These are phyloP conservation scores for Saturnispora diversa DNA, from an alignment of 805 yeast genomes.

Conservation along the genomic window DNA sequence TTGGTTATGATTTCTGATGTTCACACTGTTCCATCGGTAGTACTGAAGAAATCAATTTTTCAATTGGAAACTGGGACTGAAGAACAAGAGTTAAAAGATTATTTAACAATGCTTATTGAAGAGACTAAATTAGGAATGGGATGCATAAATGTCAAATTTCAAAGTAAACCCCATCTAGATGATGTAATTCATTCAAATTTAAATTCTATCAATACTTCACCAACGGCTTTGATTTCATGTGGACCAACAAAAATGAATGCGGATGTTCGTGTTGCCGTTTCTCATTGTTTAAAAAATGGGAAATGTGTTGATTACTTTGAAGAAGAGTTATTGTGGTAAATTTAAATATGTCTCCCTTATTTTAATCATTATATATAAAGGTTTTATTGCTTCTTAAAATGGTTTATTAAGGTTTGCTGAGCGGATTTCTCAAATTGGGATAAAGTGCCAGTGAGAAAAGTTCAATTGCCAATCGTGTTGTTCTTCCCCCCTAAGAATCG, in stretches of 20 bases:
- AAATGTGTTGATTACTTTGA: constrained; percentile 31
- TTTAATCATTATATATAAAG: no score
- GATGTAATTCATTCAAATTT: constrained; percentile 19
- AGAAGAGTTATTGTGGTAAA: constrained; percentile 32
- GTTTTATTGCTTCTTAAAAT: no score
- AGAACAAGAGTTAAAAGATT: background rate
- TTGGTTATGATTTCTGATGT: no score
- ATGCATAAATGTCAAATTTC: constrained; percentile 21
- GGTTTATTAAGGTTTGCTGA: no score
- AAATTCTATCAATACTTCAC: constrained; percentile 9
- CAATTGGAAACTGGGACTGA: background rate
- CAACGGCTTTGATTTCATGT: constrained; percentile 31
- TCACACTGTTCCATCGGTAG: no score
- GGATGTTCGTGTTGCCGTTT: constrained; percentile 29
- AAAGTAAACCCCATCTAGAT: constrained; percentile 22
- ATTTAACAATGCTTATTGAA: constrained; percentile 5
- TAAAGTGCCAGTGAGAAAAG: no score
- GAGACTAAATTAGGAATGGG: constrained; percentile 14
- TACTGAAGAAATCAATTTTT: no score
- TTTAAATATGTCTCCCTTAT: no score
- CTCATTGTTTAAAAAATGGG: constrained; percentile 22
- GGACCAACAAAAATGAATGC: constrained; percentile 31
- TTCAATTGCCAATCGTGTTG: no score
- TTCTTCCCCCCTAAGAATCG: no score
- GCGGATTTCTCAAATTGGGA: no score